Evolutionary conservation across 73 alveolate species (phyloP), one percentile per base, ranked within the genome.

Genomic region (Diophrys sp.): DNA sequence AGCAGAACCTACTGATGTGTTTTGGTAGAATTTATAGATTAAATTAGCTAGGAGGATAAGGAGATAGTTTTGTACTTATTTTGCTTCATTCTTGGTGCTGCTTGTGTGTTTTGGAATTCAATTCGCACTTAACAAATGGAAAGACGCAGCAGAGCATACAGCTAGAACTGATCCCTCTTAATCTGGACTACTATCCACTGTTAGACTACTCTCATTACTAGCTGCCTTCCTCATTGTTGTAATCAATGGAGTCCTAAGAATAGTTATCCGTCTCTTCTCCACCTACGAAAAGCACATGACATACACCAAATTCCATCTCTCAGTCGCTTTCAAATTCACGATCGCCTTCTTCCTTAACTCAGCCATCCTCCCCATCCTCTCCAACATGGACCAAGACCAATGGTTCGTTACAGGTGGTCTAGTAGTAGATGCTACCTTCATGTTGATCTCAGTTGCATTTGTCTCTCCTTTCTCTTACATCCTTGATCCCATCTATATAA

Each of bases 1-100:
- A 0, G 92, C 97, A 8, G 95, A 92, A 77, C 97, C 97, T 29
- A 85, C 93, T 55, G 97, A 92, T 77, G 87, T 92, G n/a, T 92
- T 34, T 76, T 92, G 97, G 97, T 93, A 89, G 68, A 88, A 92
- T 69, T 71, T 92, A 24, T 80, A 77, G 29, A 73, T 85, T 31
- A 89, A 86, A 54, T 31, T 79, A 14, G 34, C 66, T 25, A 87
- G 87, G 54, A 71, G 85, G 32, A 2, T 89, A 27, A 30, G 57
- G 30, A 90, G 91, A 0, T 77, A 55, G 28, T 0, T 79, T 27
- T 29, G 74, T 1, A 81, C 95, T 1, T 78, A 44, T 31, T 28
- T 54, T 1, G 55, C 54, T 18, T 25, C 81, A 23, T 14, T 73
- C 8, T 8, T 81, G 29, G 53, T 89, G 23, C 31, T 92, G 2